Evolutionary conservation across 1,139 yeast species (phyloP).

Genomic region (Suhomyces bribrorum): DNA sequence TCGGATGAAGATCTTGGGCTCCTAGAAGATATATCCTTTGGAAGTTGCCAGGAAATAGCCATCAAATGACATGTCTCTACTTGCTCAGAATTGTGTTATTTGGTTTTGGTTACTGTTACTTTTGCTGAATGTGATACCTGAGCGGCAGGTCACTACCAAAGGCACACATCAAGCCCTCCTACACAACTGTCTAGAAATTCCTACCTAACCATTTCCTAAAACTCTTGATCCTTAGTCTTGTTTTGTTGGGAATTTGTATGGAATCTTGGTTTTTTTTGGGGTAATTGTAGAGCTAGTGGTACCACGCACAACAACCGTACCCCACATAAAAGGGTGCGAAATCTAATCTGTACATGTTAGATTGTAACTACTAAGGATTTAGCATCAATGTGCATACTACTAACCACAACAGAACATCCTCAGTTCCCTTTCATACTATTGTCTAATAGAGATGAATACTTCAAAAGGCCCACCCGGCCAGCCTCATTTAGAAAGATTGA

Average conservation of each 20-base stretch:
- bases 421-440: slow-evolving; percentile 69
- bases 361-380: neutral
- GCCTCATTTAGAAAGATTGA: slow-evolving; percentile 54
- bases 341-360: neutral
- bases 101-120: too few relatives aligned
- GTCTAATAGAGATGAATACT: slow-evolving; percentile 86
- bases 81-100: too few relatives aligned
- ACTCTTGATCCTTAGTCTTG: neutral
- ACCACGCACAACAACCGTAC: neutral
- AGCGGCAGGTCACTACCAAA: too few relatives aligned
- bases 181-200: too few relatives aligned
- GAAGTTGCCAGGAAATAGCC: slow-evolving; percentile 19
- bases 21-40: slow-evolving; percentile 18
- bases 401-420: slow-evolving; percentile 62
- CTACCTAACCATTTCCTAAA: neutral
- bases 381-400: slow-evolving; percentile 60
- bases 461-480: slow-evolving; percentile 65
- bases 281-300: neutral
- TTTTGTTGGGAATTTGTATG: neutral
- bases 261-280: neutral
- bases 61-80: too few relatives aligned
- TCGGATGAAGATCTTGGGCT: slow-evolving; percentile 9
- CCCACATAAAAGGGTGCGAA: neutral
- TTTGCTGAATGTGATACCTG: too few relatives aligned
- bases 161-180: too few relatives aligned